Base-by-base conservation (phyloP, 331 rosid species). In the Rosa hybrid region DNA sequence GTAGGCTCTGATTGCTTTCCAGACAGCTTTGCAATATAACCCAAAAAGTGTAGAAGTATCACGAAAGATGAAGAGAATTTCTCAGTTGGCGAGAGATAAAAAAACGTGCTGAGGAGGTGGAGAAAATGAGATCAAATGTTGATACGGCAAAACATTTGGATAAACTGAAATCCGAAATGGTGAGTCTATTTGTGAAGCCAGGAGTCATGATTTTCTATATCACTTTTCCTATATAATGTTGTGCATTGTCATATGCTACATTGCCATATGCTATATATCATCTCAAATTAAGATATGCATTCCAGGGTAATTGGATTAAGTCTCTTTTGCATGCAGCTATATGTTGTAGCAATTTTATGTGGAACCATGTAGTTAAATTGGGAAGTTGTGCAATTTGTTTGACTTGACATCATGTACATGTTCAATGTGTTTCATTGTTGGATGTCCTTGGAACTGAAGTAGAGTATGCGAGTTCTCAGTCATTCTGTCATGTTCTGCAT, bases 31-130 rank as follows among this genome's bases (percentile, higher is more conserved):
- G 83, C 88, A 87, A 80, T 91, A 89, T 71, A 96, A 96, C 80
- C 89, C 95, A 12, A 91, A 88, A 86, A 96, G 98, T 87, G 83
- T 91, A 77, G 99, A 96, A 90, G 97, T 93, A 77, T 86, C 88
- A 27, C 92, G 86, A 83, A 96, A 96, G 88, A 96, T 96, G 73
- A 96, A 92, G 89, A 89, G 77, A 86, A 83, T 90, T 70, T 81
- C 87, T 83, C 98, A 93, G 89, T 81, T 93, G 77, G 82, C 48
- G n/a, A 90, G 42, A 80, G 97, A 93, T 84, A 90, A 87, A 84
- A 84, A 86, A 88, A 80, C 97, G 92, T 80, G 97, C 88, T 60
- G 88, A 88, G 78, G 98, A 91, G 88, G 90, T 93, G 86, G 91
- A 93, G 89, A 89, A 83, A 78, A 86, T 86, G 94, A 91, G 97